Conservation (phyloP, 257 asterid genomes). For the Solanum ossicruentum region DNA sequence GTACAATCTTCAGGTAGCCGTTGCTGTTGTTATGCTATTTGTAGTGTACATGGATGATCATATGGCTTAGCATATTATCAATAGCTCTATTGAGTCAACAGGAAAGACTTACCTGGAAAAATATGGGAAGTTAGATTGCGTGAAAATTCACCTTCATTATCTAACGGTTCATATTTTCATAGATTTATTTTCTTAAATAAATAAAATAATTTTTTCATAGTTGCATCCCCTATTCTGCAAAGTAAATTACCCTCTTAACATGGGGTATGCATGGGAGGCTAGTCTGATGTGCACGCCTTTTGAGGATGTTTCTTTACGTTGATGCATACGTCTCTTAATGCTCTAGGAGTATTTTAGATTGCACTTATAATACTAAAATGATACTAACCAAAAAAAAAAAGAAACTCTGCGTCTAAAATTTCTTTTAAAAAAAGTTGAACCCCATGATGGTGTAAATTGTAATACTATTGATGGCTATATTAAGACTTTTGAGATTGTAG, state of each 20-base stretch:
- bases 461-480: neutral
- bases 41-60: neutral
- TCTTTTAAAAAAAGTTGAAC: neutral
- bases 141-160: neutral
- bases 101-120: neutral
- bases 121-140: neutral
- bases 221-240: neutral
- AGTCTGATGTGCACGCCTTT: neutral
- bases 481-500: neutral
- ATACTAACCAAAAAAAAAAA: neutral
- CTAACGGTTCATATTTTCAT: neutral
- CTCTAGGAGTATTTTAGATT: neutral
- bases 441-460: neutral
- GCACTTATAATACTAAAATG: neutral
- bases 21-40: neutral
- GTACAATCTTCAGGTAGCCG: conserved; percentile 71
- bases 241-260: neutral
- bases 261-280: neutral
- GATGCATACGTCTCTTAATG: neutral
- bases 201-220: neutral
- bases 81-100: neutral
- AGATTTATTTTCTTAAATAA: neutral
- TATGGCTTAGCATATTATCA: neutral
- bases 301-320: neutral
- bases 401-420: neutral